Evolutionary conservation across 2,329 filamentous ascomycete species (phyloP).

Genomic region (Chaetomium globosum): DNA sequence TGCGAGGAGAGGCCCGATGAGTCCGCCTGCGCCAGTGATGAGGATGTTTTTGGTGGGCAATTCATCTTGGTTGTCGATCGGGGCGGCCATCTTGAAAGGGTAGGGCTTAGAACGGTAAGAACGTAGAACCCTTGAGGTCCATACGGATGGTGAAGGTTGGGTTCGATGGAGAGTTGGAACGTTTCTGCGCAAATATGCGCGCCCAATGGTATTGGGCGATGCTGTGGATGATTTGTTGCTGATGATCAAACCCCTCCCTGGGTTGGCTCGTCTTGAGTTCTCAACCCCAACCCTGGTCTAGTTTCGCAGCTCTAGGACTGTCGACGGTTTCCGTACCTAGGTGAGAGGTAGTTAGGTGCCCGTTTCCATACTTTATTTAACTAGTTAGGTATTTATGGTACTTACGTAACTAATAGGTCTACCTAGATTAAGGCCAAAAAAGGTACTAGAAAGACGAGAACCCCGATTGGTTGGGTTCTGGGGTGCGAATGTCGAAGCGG

Average conservation of each 20-base stretch:
- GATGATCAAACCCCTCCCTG: background rate
- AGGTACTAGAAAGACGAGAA: background rate
- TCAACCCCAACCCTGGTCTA: background rate
- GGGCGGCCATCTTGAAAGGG: background rate
- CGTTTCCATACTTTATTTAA: too few relatives aligned
- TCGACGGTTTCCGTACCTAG: too few relatives aligned
- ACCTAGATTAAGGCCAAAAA: too few relatives aligned
- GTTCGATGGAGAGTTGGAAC: too few relatives aligned
- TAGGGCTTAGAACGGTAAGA: too few relatives aligned
- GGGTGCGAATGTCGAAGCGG: too few relatives aligned
- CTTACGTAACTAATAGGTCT: too few relatives aligned
- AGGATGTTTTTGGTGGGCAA: conserved; percentile 33
- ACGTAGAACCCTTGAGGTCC: too few relatives aligned
- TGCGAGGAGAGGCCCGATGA: conserved; percentile 46
- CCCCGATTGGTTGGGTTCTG: background rate
- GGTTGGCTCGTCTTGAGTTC: background rate
- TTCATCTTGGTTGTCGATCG: background rate
- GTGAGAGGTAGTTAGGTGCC: too few relatives aligned
- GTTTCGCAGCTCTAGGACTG: too few relatives aligned
- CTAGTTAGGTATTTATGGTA: too few relatives aligned
- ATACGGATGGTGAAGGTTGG: too few relatives aligned
- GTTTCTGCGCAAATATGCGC: background rate
- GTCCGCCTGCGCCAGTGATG: conserved; percentile 44
- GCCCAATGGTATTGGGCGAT: background rate
- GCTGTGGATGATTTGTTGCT: background rate